Evolutionary conservation across 1,284 basidiomycete species (phyloP).

Genomic region (Ganoderma sinense): DNA sequence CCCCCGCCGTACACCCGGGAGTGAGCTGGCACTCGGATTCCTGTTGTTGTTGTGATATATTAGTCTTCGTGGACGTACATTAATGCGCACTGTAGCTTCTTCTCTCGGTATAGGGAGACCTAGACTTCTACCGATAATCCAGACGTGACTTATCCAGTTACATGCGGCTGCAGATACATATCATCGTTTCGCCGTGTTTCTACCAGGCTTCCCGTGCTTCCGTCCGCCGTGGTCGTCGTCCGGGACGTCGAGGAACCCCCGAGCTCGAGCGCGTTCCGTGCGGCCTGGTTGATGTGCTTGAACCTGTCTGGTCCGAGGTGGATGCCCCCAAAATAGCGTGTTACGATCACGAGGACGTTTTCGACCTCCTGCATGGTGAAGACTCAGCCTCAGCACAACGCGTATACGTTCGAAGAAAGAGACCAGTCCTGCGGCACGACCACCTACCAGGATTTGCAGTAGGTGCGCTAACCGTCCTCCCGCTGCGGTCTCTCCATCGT

Average conservation of each 20-base stretch:
- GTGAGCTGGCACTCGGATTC: not conserved
- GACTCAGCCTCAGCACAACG: not conserved
- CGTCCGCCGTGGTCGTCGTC: conserved; percentile 22
- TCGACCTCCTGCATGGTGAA: conserved; percentile 66
- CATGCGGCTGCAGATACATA: too few relatives aligned
- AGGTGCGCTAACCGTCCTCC: conserved; percentile 88
- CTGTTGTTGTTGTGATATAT: too few relatives aligned
- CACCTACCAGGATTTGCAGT: conserved; percentile 87
- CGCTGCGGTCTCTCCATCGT: conserved; percentile 92
- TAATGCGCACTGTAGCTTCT: too few relatives aligned
- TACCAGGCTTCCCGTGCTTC: conserved; percentile 20
- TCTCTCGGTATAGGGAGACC: too few relatives aligned
- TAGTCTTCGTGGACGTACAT: not conserved
- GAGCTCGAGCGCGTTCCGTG: conserved; percentile 82
- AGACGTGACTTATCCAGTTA: too few relatives aligned
- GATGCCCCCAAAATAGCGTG: conserved; percentile 83
- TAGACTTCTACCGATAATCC: not conserved
- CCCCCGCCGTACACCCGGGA: not conserved
- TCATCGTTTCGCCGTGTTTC: conserved; percentile 15
- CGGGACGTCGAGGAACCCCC: conserved; percentile 75
- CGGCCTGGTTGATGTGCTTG: conserved; percentile 92
- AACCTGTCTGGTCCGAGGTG: conserved; percentile 89
- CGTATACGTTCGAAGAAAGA: not conserved
- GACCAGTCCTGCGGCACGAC: conserved; percentile 32
- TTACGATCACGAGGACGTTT: conserved; percentile 87